Evolutionary conservation across 148 eudicot genomes (phyloP).

Genomic region (Amaranthus palmeri): DNA sequence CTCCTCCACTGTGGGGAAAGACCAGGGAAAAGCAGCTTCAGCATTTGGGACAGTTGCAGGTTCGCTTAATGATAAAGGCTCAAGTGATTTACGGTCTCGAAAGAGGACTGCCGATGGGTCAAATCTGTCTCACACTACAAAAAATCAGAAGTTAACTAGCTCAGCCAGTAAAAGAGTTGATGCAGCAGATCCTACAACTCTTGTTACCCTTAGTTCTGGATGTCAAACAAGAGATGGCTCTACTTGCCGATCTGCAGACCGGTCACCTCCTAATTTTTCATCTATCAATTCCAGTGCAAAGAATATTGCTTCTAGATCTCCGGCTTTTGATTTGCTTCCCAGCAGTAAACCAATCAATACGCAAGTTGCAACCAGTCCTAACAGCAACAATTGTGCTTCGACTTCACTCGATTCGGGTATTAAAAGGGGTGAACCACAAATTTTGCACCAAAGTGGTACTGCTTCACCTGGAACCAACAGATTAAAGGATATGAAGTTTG

Average conservation of each 20-base stretch:
- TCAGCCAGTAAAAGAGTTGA: slow-evolving; percentile 24
- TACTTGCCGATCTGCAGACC: slow-evolving; percentile 20
- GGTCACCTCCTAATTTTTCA: slow-evolving; percentile 20
- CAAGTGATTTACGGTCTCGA: slow-evolving; percentile 17
- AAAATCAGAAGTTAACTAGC: slow-evolving; percentile 32
- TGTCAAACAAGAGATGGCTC: slow-evolving; percentile 13
- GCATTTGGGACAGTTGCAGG: slow-evolving; percentile 10
- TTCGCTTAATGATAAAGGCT: slow-evolving; percentile 18
- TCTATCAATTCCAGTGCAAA: slow-evolving; percentile 18
- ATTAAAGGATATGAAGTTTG: slow-evolving; percentile 30
- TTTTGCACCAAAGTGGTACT: slow-evolving; percentile 24
- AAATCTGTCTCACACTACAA: slow-evolving; percentile 32
- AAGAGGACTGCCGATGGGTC: slow-evolving; percentile 47
- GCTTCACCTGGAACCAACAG: slow-evolving; percentile 25
- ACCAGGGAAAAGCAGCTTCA: slow-evolving; percentile 17
- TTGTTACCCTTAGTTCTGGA: slow-evolving; percentile 4
- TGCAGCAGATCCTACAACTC: slow-evolving; percentile 24
- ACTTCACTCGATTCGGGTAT: slow-evolving; percentile 1
- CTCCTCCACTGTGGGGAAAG: slow-evolving; percentile 23
- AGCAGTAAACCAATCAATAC: slow-evolving; percentile 6
- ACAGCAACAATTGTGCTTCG: neutral
- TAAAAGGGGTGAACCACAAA: slow-evolving; percentile 23
- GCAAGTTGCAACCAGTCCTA: slow-evolving; percentile 10
- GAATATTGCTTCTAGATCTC: slow-evolving; percentile 19
- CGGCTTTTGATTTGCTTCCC: slow-evolving; percentile 24